A percentile compares a stretch with the other conserved stretches of the same genome.
These are phyloP conservation scores for Dichotomocladium elegans DNA, from an alignment of 371 early-diverging fungal genomes.

Conservation along the genomic window DNA sequence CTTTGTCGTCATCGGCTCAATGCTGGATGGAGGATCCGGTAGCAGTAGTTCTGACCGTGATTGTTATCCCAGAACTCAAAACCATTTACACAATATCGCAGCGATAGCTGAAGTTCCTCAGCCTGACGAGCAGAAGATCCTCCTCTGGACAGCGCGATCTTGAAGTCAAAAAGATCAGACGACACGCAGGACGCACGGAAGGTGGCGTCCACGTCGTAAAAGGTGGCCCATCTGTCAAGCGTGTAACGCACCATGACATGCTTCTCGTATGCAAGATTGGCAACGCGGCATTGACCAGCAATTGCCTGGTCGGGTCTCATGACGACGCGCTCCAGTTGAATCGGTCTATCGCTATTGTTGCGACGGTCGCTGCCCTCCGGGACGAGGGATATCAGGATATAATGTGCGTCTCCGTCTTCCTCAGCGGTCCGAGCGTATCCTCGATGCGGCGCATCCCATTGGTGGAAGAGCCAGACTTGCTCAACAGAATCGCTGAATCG, in stretches of 20 bases:
- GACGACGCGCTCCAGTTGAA: too few species aligned
- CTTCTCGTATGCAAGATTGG: constrained; percentile 77
- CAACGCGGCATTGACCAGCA: constrained; percentile 58
- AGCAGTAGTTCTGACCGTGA: constrained; percentile 62
- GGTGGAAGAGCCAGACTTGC: constrained; percentile 6
- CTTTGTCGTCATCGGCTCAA: not conserved
- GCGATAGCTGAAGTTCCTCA: constrained; percentile 16
- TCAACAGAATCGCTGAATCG: constrained; percentile 6
- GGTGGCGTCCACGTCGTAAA: constrained; percentile 47
- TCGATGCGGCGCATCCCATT: constrained; percentile 5
- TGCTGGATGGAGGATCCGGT: constrained; percentile 1
- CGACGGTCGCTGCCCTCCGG: too few species aligned
- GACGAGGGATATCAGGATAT: too few species aligned
- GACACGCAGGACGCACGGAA: constrained; percentile 38
- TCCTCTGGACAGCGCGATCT: not conserved
- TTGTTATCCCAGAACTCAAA: constrained; percentile 83
- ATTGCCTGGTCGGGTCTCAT: too few species aligned
- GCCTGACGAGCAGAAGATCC: not conserved
- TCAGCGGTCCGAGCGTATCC: not conserved
- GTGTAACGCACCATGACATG: constrained; percentile 63
- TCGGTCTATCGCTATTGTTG: too few species aligned
- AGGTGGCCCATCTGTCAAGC: constrained; percentile 64
- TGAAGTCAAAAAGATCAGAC: constrained; percentile 27
- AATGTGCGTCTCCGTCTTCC: not conserved
- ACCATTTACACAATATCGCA: constrained; percentile 52